These are phyloP conservation scores for Apiotrichum laibachii DNA, from an alignment of 1,284 basidiomycete genomes.

Conservation along the genomic window DNA sequence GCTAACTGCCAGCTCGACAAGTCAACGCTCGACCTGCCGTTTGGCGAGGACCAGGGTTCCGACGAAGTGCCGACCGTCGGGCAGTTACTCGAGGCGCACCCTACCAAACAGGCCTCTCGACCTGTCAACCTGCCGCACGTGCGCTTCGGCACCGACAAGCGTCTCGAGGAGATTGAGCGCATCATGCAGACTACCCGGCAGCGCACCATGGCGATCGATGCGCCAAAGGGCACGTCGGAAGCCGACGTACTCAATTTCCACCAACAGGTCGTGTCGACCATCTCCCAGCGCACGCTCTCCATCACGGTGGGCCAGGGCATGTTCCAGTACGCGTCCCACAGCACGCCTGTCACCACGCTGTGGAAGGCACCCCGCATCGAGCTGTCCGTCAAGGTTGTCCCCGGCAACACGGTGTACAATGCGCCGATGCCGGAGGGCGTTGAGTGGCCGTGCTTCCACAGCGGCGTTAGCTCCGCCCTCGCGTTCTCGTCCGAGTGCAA, in stretches of 20 bases:
- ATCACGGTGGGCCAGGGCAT: constrained; percentile 81
- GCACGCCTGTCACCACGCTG: constrained; percentile 67
- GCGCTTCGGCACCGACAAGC: constrained; percentile 78
- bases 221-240: constrained; percentile 61
- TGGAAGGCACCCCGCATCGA: constrained; percentile 79
- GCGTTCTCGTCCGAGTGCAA: constrained; percentile 73
- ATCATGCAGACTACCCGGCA: constrained; percentile 76
- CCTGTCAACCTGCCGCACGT: constrained; percentile 57
- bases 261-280: constrained; percentile 69
- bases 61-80: constrained; percentile 23
- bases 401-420: constrained; percentile 53
- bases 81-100: constrained; percentile 15
- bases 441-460: constrained; percentile 95
- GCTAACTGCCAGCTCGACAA: constrained; percentile 20
- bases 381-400: constrained; percentile 67
- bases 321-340: constrained; percentile 75
- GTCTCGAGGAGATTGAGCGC: constrained; percentile 79
- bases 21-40: constrained; percentile 19
- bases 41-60: constrained; percentile 14
- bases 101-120: constrained; percentile 19
- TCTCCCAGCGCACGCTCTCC: constrained; percentile 79
- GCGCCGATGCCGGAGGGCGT: constrained; percentile 63
- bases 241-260: constrained; percentile 58
- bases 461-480: constrained; percentile 88
- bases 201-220: constrained; percentile 64